Percentiles rank a stretch among this genome's conserved stretches.
Conservation (phyloP, 2,329 filamentous ascomycete genomes). For the Ceratocystis harringtonii region DNA sequence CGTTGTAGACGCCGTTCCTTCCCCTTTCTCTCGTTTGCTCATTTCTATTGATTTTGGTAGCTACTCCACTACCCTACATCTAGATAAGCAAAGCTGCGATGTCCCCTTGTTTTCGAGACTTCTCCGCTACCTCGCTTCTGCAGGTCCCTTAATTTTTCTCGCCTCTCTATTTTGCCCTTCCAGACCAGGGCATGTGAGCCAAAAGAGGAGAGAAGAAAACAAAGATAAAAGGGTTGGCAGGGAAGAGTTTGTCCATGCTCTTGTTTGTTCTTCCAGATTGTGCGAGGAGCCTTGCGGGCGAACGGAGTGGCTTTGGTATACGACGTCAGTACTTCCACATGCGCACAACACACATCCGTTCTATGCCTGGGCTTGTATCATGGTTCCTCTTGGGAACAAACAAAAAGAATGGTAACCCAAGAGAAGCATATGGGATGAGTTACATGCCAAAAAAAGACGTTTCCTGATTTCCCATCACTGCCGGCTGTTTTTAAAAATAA, state of each 20-base stretch:
- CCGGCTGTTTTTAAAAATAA: background rate
- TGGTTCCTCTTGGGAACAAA: background rate
- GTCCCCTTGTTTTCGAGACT: background rate
- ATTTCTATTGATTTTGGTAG: background rate
- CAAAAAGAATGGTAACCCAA: background rate
- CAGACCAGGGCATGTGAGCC: no score
- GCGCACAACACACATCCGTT: background rate
- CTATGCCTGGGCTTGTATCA: background rate
- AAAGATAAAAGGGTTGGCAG: background rate
- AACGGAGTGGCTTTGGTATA: background rate
- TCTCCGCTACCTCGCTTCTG: constrained; percentile 4
- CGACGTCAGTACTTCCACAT: background rate
- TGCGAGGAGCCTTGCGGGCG: background rate
- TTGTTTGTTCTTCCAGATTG: background rate
- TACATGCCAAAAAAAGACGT: background rate
- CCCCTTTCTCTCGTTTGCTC: background rate
- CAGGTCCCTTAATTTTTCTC: background rate
- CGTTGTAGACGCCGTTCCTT: background rate
- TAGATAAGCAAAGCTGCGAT: background rate
- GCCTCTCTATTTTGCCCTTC: background rate
- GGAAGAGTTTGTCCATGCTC: background rate
- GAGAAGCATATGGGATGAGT: background rate
- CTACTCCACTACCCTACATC: background rate
- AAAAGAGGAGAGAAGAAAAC: no score
- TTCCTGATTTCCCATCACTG: background rate